phyloP scores from a whole-genome alignment of 2,329 filamentous ascomycete genomes.

The Colletotrichum graminicola region DNA sequence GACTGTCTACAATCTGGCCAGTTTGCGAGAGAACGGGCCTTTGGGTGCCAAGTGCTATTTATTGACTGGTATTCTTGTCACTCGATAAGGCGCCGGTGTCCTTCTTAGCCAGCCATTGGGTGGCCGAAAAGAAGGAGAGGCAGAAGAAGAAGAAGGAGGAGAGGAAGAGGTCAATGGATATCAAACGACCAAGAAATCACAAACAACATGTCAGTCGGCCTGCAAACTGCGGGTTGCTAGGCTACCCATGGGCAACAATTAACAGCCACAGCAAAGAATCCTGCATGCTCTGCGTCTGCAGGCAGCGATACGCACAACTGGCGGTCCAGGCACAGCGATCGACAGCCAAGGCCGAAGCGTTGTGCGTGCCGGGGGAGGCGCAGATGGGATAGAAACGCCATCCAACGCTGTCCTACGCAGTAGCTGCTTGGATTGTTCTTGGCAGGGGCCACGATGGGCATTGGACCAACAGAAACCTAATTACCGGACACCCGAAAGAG shows the following conservation, averaged over 20 bases:
- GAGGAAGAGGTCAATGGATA: not conserved
- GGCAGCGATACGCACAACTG: not conserved
- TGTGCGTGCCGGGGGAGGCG: conserved; percentile 33
- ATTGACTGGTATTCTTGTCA: conserved; percentile 4
- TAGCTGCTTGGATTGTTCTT: conserved; percentile 28
- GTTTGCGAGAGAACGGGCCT: conserved; percentile 22
- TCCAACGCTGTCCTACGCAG: conserved; percentile 32
- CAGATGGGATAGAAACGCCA: conserved; percentile 26
- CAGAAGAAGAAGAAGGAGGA: not conserved
- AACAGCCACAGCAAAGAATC: not conserved
- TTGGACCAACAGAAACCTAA: not conserved
- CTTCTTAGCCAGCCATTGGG: not conserved
- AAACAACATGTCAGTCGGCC: not conserved
- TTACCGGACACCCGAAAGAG: conserved; percentile 27
- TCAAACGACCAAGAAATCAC: not conserved
- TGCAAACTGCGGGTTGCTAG: conserved; percentile 25
- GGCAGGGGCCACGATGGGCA: conserved; percentile 17
- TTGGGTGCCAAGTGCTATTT: not conserved
- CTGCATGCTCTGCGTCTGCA: not conserved
- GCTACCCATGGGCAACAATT: conserved; percentile 4
- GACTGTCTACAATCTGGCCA: not conserved
- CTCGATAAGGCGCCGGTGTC: not conserved
- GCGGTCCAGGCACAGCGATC: conserved; percentile 1
- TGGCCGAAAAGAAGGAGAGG: conserved; percentile 1
- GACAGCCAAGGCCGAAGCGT: conserved; percentile 29